Evolutionary conservation across 768 basidiomycete species (phyloP), one percentile per base, ranked within the genome.

Genomic region (Rhizopogon salebrosus): DNA sequence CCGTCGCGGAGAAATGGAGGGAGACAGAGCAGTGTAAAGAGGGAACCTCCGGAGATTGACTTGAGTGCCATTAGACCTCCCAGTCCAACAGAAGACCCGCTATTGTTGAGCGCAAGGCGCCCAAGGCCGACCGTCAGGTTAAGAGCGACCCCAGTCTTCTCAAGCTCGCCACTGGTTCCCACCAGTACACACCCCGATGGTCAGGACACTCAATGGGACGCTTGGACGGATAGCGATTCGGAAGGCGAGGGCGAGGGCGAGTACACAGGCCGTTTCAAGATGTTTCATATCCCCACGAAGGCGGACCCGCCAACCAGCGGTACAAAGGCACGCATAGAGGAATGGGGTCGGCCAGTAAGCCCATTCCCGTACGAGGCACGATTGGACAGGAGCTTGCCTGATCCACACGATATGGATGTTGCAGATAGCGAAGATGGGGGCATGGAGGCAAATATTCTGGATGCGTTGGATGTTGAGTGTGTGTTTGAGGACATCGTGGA

Each of bases 61-160:
- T 67, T 86, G 26, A 74, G 64, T 43, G 83, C 83, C 4, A 75
- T 82, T 59, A 82, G 85, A 7, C 89, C 89, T 1, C 74, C 86
- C 0, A 87, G 85, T 49, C 89, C 89, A 3, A 80, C 80, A 1
- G 89, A 91, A 35, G 89, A 91, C 59, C 89, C 89, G 0, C 65
- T 91, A 0, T 70, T 91, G 2, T 72, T 91, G 26, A 76, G 75
- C 41, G 80, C 60, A 3, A 50, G 75, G 3, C 71, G 72, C 10
- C 60, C 71, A n/a, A 55, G 55, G 51, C 41, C 58, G 34, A 57
- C 67, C 10, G 35, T 62, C 7, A 56, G 70, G 42, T 57, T 72
- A 18, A 72, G 71, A n/a, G 62, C 70, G 16, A 76, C 73, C 0
- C 70, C 75, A 13, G 55, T 63, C 0, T 64, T 75, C 26, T 62